A percentile compares a stretch with the other conserved stretches of the same genome.
Conservation (phyloP, 306 rosid species). For the Biancaea sappan region DNA sequence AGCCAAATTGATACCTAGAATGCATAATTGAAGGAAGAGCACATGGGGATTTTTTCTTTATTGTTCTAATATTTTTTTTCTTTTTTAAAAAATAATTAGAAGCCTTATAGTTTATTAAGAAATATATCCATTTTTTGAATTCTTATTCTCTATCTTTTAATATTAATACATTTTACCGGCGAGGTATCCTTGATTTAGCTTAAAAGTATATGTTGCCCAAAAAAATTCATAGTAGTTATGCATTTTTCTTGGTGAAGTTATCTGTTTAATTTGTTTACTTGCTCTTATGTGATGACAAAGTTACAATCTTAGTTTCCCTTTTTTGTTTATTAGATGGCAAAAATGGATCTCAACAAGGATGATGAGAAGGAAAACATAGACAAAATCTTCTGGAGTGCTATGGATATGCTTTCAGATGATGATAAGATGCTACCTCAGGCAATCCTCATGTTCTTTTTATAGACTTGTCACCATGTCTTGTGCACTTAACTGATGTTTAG, state of each 20-base stretch:
- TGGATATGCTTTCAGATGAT: slow-evolving; percentile 96
- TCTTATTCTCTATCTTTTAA: neutral
- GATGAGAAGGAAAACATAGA: slow-evolving; percentile 77
- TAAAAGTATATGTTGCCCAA: neutral
- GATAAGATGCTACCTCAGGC: slow-evolving; percentile 99
- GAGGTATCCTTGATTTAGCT: neutral
- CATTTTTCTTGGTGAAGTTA: neutral
- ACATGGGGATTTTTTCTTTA: too few relatives aligned
- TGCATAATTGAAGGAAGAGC: too few relatives aligned
- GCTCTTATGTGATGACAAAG: neutral
- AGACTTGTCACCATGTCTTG: neutral
- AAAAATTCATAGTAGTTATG: neutral
- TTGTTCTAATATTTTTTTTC: too few relatives aligned
- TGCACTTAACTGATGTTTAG: slow-evolving; percentile 10
- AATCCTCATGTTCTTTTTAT: slow-evolving; percentile 20
- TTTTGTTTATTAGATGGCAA: slow-evolving; percentile 73
- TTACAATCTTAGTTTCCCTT: slow-evolving; percentile 9
- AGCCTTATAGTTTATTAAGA: neutral
- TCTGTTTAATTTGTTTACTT: neutral
- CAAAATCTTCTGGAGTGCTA: slow-evolving; percentile 89
- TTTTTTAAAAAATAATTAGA: too few relatives aligned
- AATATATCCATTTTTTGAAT: too few relatives aligned
- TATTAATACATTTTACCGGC: neutral
- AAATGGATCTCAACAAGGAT: slow-evolving; percentile 91
- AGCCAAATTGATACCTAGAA: too few relatives aligned